Conservation (phyloP, 192 early-diverging fungal genomes). For the Pilaira anomala region DNA sequence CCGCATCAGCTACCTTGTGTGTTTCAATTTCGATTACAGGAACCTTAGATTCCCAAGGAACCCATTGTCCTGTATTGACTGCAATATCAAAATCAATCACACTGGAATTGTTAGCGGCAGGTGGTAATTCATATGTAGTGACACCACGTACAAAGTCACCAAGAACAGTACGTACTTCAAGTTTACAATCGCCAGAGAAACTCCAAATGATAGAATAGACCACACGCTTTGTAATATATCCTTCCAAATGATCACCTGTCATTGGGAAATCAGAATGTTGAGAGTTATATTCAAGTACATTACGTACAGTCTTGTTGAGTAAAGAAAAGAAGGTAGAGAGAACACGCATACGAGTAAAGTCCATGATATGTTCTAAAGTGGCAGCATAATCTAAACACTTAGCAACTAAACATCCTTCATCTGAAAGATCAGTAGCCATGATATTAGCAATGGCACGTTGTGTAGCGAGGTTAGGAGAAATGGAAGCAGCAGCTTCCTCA, state of each 20-base stretch:
- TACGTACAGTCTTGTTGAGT: constrained; percentile 80
- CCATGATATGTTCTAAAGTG: constrained; percentile 94
- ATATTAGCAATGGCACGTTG: constrained; percentile 78
- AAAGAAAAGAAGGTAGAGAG: constrained; percentile 88
- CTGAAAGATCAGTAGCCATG: constrained; percentile 66
- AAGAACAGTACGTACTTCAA: constrained; percentile 66
- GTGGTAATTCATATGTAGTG: constrained; percentile 74
- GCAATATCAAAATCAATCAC: constrained; percentile 91
- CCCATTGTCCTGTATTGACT: constrained; percentile 80
- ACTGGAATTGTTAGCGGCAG: constrained; percentile 40
- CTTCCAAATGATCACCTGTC: constrained; percentile 68
- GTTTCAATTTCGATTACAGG: constrained; percentile 95
- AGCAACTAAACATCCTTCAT: constrained; percentile 67
- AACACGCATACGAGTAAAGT: constrained; percentile 85
- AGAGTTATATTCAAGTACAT: constrained; percentile 85
- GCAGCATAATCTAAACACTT: constrained; percentile 66
- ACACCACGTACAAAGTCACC: constrained; percentile 78
- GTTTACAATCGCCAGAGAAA: constrained; percentile 86
- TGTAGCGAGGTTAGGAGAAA: constrained; percentile 56
- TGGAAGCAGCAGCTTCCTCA: constrained; percentile 47
- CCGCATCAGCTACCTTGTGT: constrained; percentile 83
- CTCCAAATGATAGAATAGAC: constrained; percentile 87
- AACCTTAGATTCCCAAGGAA: constrained; percentile 85
- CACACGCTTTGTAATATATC: constrained; percentile 81
- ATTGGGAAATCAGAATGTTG: constrained; percentile 96